Evolutionary conservation across 2,329 filamentous ascomycete genomes (phyloP).

Genomic region (Scytalidium sp.): DNA sequence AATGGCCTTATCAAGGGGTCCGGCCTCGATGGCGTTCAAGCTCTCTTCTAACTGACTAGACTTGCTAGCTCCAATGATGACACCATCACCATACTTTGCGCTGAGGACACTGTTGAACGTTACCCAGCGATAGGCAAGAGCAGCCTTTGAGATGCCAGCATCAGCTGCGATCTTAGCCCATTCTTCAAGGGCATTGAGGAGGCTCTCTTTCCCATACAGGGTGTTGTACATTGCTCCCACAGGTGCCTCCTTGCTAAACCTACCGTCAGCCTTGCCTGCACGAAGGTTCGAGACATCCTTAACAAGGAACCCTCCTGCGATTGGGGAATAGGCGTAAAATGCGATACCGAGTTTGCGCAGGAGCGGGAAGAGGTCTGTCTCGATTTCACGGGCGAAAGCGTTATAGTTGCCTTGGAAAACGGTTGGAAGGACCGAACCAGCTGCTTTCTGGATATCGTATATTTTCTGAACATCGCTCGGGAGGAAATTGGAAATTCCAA

Average conservation of each 20-base stretch:
- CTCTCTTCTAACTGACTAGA: constrained; percentile 19
- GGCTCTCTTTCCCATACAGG: constrained; percentile 13
- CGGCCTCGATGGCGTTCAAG: constrained; percentile 14
- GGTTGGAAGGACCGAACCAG: constrained; percentile 26
- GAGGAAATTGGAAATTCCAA: constrained; percentile 32
- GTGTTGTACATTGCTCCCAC: constrained; percentile 18
- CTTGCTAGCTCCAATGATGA: constrained; percentile 26
- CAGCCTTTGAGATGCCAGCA: constrained; percentile 27
- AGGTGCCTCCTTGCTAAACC: constrained; percentile 14
- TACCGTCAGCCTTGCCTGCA: constrained; percentile 13
- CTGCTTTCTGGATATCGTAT: constrained; percentile 24
- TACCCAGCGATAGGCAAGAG: constrained; percentile 35
- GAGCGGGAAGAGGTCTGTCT: constrained; percentile 57
- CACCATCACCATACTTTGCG: constrained; percentile 23
- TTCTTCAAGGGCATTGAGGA: constrained; percentile 21
- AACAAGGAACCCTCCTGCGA: constrained; percentile 61
- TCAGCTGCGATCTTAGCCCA: constrained; percentile 27
- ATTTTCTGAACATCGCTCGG: constrained; percentile 25
- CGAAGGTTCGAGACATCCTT: constrained; percentile 12
- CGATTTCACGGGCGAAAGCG: constrained; percentile 43
- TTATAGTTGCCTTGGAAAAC: constrained; percentile 33
- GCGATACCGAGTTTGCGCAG: constrained; percentile 40
- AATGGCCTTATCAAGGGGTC: constrained; percentile 17
- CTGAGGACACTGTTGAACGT: constrained; percentile 26
- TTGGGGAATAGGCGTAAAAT: constrained; percentile 60